phyloP scores from a whole-genome alignment of 805 yeast genomes.

The Clavispora santaluciae region DNA sequence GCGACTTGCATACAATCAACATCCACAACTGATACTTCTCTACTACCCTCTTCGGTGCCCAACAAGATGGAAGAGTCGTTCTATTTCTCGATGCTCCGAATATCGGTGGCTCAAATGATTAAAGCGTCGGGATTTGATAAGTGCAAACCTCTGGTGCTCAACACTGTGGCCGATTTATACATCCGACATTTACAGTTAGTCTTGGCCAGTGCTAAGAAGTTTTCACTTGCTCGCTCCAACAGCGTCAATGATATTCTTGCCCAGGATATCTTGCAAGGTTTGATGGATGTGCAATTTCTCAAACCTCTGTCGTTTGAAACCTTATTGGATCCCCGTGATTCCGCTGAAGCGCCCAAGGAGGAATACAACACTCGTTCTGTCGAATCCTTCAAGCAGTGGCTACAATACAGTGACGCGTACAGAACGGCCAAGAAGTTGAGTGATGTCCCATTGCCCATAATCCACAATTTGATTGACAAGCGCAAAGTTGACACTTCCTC shows the following conservation, averaged over 20 bases:
- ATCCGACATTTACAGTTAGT: conserved; percentile 57
- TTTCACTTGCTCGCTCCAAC: conserved; percentile 41
- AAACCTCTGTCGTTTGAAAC: conserved; percentile 44
- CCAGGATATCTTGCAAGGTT: conserved; percentile 69
- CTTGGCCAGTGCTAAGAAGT: conserved; percentile 43
- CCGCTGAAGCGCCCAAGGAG: conserved; percentile 23
- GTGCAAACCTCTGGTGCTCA: conserved; percentile 65
- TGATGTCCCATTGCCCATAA: conserved; percentile 26
- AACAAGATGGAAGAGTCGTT: conserved; percentile 34
- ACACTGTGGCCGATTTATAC: conserved; percentile 73
- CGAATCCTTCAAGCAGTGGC: conserved; percentile 37
- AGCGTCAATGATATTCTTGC: conserved; percentile 40
- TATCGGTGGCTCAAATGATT: conserved; percentile 51
- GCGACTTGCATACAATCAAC: neutral
- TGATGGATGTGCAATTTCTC: conserved; percentile 58
- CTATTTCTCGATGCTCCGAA: conserved; percentile 33
- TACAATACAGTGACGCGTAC: conserved; percentile 24
- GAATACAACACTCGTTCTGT: conserved; percentile 32
- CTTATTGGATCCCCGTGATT: conserved; percentile 34
- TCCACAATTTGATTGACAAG: conserved; percentile 34
- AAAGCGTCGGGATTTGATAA: conserved; percentile 82
- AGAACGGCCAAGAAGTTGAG: conserved; percentile 20
- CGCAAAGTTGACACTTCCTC: conserved; percentile 33
- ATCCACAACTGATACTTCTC: neutral
- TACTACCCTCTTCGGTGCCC: neutral